Conservation (phyloP, 352 stramenopile genomes). For the Pelagophyceae sp. region DNA sequence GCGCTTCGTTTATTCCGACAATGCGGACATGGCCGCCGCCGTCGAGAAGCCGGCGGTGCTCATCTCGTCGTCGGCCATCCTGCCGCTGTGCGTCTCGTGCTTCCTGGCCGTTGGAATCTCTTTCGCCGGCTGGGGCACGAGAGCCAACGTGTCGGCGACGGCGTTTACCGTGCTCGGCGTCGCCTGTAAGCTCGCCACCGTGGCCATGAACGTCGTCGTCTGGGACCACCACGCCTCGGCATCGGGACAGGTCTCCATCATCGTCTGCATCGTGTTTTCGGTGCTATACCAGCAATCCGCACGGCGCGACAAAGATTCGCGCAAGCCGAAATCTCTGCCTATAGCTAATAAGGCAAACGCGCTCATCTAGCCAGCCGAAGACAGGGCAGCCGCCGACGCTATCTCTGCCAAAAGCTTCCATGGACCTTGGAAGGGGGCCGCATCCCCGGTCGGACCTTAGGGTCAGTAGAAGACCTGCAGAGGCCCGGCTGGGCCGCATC, state of each 20-base stretch:
- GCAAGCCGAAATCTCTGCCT: no score
- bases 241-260: conserved; percentile 50
- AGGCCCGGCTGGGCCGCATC: no score
- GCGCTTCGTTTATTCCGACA: not conserved
- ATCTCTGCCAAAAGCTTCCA: no score
- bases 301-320: conserved; percentile 39
- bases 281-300: conserved; percentile 57
- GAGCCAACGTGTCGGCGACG: conserved; percentile 56
- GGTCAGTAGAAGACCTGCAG: no score
- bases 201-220: conserved; percentile 61
- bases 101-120: conserved; percentile 52
- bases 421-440: no score
- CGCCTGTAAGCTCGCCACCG: conserved; percentile 68
- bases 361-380: no score
- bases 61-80: not conserved
- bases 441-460: no score
- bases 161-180: conserved; percentile 57
- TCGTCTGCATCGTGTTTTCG: conserved; percentile 57
- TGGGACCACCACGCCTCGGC: conserved; percentile 65
- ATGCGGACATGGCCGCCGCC: not conserved
- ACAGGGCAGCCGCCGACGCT: no score
- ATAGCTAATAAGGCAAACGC: no score
- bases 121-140: conserved; percentile 57
- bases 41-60: not conserved
- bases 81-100: conserved; percentile 10